Evolutionary conservation across 176 grass and related monocot genomes (phyloP), one percentile per base, ranked within the genome.

Genomic region (Themeda triandra): DNA sequence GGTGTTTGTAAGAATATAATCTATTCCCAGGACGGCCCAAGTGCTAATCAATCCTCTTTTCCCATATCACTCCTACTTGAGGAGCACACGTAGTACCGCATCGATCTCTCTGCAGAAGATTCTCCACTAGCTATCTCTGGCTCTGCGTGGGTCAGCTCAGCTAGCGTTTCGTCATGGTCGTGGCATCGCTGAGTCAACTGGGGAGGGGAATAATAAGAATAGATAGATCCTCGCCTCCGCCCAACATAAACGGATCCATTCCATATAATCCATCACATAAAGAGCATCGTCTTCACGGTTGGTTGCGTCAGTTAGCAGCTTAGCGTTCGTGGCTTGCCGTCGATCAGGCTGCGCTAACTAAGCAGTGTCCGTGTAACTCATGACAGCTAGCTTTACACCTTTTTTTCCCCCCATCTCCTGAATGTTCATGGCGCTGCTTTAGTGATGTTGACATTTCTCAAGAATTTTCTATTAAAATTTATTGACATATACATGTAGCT

Each of bases 1-100:
- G 5, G 23, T 80, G 42, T 14, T 80, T 51, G 63, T 19, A 67
- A 40, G 63, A 67, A 80, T 69, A 68, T 81, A 81, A 51, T 39
- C 21, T 36, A 53, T 53, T 51, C 60, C 13, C 13, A 48, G 1
- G 41, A 13, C 33, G 27, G 27, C 30, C 21, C 30, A 53, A 51
- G 14, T n/a, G 29, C 14, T 17, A 65, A 32, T 5, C 2, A 42
- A 42, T 46, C 42, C 10, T 36, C 42, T 36, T 69, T 68, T 28
- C 23, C 21, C 53, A 58, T n/a, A 3, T 11, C 62, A 10, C 12
- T n/a, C 48, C 66, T 36, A 35, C 31, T 23, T 32, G 17, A 67
- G 31, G 39, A 41, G 39, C 39, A 41, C 8, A 10, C 65, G 7
- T 66, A 51, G 49, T 19, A 0, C 49, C 23, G 53, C 53, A 10